These are phyloP conservation scores for Coemansia sp. DNA, from an alignment of 192 early-diverging fungal genomes.

Conservation along the genomic window DNA sequence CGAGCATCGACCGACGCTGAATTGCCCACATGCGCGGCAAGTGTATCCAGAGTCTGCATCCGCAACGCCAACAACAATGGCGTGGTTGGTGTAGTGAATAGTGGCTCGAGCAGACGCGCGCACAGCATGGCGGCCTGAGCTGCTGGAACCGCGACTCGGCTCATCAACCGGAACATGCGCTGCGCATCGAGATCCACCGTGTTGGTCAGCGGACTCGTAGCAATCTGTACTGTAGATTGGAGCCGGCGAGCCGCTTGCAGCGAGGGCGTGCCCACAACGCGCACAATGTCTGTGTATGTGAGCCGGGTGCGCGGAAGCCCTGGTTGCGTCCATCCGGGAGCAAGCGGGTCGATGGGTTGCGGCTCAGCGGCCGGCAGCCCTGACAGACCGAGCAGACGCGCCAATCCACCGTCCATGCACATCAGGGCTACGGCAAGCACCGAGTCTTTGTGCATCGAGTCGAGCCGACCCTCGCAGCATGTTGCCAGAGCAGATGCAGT, in stretches of 20 bases:
- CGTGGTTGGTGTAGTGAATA: slow-evolving; percentile 10
- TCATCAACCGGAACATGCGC: slow-evolving; percentile 45
- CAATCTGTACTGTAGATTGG: background rate
- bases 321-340: background rate
- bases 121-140: slow-evolving; percentile 17
- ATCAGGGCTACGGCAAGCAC: slow-evolving; percentile 15
- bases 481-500: slow-evolving; percentile 1
- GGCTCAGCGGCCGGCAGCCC: slow-evolving; percentile 7
- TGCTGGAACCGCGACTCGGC: slow-evolving; percentile 27
- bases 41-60: slow-evolving; percentile 15
- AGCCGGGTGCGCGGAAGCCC: background rate
- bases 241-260: slow-evolving; percentile 12
- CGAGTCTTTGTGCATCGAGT: slow-evolving; percentile 4
- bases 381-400: slow-evolving; percentile 14
- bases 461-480: background rate
- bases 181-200: slow-evolving; percentile 26
- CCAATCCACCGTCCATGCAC: slow-evolving; percentile 25
- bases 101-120: slow-evolving; percentile 3
- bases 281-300: slow-evolving; percentile 5
- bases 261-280: slow-evolving; percentile 9
- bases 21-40: slow-evolving; percentile 10
- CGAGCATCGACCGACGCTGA: background rate
- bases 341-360: background rate
- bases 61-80: slow-evolving; percentile 8
- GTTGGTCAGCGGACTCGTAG: too few relatives aligned